Conservation (phyloP, 371 early-diverging fungal species). For the Circinella minor region DNA sequence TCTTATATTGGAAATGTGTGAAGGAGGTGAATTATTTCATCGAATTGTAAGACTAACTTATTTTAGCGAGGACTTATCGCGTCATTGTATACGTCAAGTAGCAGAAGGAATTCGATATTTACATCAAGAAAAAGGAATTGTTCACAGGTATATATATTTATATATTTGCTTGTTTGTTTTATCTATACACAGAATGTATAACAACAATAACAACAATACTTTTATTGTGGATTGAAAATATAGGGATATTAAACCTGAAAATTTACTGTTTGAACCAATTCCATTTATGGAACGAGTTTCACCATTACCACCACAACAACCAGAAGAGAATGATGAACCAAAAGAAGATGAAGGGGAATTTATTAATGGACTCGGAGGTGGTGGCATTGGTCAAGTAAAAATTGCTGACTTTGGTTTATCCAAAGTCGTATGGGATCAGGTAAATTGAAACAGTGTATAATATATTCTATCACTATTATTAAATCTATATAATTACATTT, state of each 20-base stretch:
- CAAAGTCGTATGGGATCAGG: slow-evolving; percentile 75
- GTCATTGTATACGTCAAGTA: slow-evolving; percentile 88
- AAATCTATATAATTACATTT: too few species aligned
- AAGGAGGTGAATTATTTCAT: slow-evolving; percentile 90
- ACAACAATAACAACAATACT: background rate
- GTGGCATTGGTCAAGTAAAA: slow-evolving; percentile 79
- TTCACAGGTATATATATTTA: slow-evolving; percentile 67
- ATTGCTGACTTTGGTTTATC: slow-evolving; percentile 89
- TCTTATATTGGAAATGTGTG: slow-evolving; percentile 82
- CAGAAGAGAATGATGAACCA: slow-evolving; percentile 44
- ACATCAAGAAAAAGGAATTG: slow-evolving; percentile 86
- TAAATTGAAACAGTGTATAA: background rate
- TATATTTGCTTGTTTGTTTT: background rate
- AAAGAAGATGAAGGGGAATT: slow-evolving; percentile 68
- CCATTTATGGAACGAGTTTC: slow-evolving; percentile 61
- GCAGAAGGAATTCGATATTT: slow-evolving; percentile 88
- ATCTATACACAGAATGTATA: too few species aligned
- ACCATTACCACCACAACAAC: slow-evolving; percentile 44
- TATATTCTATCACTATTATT: too few species aligned
- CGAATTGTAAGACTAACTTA: slow-evolving; percentile 81
- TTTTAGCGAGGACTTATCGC: slow-evolving; percentile 76
- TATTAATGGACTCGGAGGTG: slow-evolving; percentile 62
- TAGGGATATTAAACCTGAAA: slow-evolving; percentile 96
- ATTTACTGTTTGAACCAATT: slow-evolving; percentile 83
- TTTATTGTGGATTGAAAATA: background rate